These are phyloP conservation scores for Phycomyces nitens DNA, from an alignment of 192 early-diverging fungal genomes.

Conservation along the genomic window DNA sequence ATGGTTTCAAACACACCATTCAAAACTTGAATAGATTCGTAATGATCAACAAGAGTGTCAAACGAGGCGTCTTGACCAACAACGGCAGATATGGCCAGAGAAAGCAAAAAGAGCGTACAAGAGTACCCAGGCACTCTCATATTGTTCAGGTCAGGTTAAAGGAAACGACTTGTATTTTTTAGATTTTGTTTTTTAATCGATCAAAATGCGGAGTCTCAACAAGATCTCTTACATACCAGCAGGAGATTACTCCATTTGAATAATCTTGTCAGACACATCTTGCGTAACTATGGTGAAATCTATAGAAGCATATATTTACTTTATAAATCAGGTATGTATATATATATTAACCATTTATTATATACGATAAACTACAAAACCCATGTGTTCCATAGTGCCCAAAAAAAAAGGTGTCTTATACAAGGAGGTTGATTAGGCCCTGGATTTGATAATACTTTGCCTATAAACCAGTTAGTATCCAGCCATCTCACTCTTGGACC, in stretches of 20 bases:
- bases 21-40: neutral
- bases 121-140: slow-evolving; percentile 2
- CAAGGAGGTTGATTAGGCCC: slow-evolving; percentile 11
- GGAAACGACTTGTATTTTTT: neutral
- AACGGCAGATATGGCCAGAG: neutral
- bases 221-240: neutral
- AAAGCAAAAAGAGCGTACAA: neutral
- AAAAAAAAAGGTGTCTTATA: neutral
- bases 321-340: too few relatives aligned
- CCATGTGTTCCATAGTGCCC: too few relatives aligned
- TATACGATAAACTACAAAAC: too few relatives aligned
- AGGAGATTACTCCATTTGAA: neutral
- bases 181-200: neutral
- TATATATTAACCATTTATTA: too few relatives aligned
- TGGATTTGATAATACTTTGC: slow-evolving; percentile 27
- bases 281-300: neutral
- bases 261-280: neutral
- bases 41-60: neutral
- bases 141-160: neutral
- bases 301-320: neutral
- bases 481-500: neutral
- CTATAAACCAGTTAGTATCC: slow-evolving; percentile 11
- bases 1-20: too few relatives aligned
- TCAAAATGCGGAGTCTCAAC: neutral
- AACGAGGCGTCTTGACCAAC: neutral